Evolutionary conservation across 2,329 filamentous ascomycete genomes (phyloP).

Genomic region (Colletotrichum incanum): DNA sequence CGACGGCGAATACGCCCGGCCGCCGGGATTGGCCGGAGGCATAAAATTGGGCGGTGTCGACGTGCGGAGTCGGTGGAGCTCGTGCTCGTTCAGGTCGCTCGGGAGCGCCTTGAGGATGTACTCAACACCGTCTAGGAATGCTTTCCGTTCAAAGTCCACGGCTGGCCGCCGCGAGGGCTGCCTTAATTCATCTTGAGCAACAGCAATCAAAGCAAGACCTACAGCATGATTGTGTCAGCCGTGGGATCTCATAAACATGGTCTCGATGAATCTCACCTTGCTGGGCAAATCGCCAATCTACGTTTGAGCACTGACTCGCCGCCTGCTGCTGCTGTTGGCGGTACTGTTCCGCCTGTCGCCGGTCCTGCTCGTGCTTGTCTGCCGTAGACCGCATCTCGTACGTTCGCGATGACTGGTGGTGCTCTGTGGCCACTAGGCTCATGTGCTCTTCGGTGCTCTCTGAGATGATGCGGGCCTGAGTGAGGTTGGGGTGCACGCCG

Average conservation of each 20-base stretch:
- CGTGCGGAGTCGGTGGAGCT: conserved; percentile 66
- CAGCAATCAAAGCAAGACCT: conserved; percentile 40
- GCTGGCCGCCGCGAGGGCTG: conserved; percentile 27
- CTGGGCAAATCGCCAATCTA: conserved; percentile 53
- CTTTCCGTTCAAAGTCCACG: conserved; percentile 64
- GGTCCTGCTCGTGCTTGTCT: conserved; percentile 28
- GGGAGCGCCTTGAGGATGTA: conserved; percentile 78
- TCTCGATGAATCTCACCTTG: conserved; percentile 48
- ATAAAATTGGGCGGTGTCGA: conserved; percentile 61
- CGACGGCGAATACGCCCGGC: conserved; percentile 48
- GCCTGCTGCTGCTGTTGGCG: conserved; percentile 34
- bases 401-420: conserved; percentile 32
- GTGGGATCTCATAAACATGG: no score
- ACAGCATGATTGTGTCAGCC: neutral
- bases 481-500: conserved; percentile 27
- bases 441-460: conserved; percentile 41
- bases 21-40: conserved; percentile 31
- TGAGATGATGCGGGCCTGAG: conserved; percentile 30
- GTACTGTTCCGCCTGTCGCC: conserved; percentile 13
- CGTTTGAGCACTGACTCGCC: conserved; percentile 49
- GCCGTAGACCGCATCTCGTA: conserved; percentile 25
- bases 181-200: conserved; percentile 38
- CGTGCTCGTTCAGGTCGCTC: conserved; percentile 67
- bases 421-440: conserved; percentile 35
- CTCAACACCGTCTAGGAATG: conserved; percentile 75